Evolutionary conservation across 2,329 filamentous ascomycete genomes (phyloP).

Genomic region (Pseudogymnoascus sp.): DNA sequence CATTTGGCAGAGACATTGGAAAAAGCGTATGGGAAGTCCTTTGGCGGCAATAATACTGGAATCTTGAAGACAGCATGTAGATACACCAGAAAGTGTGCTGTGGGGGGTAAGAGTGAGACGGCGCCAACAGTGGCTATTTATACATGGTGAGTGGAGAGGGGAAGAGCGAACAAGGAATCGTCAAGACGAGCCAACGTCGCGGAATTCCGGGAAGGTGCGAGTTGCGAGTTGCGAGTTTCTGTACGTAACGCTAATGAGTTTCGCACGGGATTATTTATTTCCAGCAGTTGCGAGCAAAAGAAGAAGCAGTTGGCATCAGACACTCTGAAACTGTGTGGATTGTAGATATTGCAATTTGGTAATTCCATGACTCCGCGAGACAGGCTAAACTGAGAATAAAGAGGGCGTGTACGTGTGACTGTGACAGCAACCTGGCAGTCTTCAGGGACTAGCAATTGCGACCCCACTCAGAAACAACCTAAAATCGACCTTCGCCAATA

Average conservation of each 20-base stretch:
- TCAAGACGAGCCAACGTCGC: not conserved
- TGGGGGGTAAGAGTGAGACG: not conserved
- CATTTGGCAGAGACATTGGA: not conserved
- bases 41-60: not conserved
- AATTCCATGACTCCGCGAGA: not conserved
- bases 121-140: not conserved
- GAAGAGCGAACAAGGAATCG: not conserved
- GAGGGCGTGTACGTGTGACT: not conserved
- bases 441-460: not conserved
- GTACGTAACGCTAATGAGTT: not conserved
- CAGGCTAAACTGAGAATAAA: not conserved
- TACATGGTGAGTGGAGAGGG: not conserved
- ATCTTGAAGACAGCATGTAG: not conserved
- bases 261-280: not conserved
- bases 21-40: not conserved
- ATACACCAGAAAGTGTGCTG: not conserved
- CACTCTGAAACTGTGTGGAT: not conserved
- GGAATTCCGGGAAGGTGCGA: not conserved
- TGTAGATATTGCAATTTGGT: not conserved
- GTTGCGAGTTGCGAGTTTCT: not conserved
- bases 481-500: not conserved
- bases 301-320: not conserved
- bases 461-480: not conserved
- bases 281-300: not conserved
- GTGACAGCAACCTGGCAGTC: not conserved